Evolutionary conservation across 495 filamentous ascomycete species (phyloP).

Genomic region (Pyrenula aspistea): DNA sequence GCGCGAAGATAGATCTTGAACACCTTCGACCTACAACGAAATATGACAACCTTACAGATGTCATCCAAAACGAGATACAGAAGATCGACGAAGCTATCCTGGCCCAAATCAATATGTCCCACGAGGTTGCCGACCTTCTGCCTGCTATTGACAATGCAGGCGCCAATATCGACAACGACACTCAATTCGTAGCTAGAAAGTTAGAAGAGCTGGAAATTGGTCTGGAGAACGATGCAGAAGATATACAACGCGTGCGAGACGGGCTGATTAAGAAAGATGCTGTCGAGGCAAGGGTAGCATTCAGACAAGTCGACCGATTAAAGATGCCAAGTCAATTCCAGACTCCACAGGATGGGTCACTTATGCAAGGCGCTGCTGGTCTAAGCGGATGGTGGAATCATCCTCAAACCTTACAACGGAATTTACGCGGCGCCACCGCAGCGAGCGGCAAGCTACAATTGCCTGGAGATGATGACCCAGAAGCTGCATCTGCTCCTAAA

Average conservation of each 20-base stretch:
- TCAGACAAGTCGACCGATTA: slow-evolving; percentile 64
- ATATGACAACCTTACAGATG: slow-evolving; percentile 75
- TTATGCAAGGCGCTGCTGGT: not conserved
- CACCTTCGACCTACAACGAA: slow-evolving; percentile 76
- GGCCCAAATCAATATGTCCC: slow-evolving; percentile 48
- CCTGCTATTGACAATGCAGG: slow-evolving; percentile 55
- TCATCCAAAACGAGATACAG: slow-evolving; percentile 66
- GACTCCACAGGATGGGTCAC: slow-evolving; percentile 17
- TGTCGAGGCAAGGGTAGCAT: slow-evolving; percentile 58
- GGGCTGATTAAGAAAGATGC: slow-evolving; percentile 50
- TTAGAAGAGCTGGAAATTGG: slow-evolving; percentile 62
- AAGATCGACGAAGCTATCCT: slow-evolving; percentile 62
- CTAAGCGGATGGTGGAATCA: slow-evolving; percentile 28
- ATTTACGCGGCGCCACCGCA: slow-evolving; percentile 19
- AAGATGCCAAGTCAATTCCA: slow-evolving; percentile 68
- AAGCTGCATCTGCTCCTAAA: slow-evolving; percentile 29
- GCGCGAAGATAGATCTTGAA: slow-evolving; percentile 64
- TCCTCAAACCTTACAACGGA: slow-evolving; percentile 27
- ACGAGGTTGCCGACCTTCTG: slow-evolving; percentile 29
- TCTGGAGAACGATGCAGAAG: slow-evolving; percentile 58
- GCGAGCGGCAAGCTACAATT: slow-evolving; percentile 19
- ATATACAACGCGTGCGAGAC: slow-evolving; percentile 52
- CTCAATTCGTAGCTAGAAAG: slow-evolving; percentile 60
- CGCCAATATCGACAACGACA: slow-evolving; percentile 55
- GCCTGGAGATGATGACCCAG: slow-evolving; percentile 48